Evolutionary conservation across 179 eudicot species (phyloP), one percentile per base, ranked within the genome.

Genomic region (Silene coronaria): DNA sequence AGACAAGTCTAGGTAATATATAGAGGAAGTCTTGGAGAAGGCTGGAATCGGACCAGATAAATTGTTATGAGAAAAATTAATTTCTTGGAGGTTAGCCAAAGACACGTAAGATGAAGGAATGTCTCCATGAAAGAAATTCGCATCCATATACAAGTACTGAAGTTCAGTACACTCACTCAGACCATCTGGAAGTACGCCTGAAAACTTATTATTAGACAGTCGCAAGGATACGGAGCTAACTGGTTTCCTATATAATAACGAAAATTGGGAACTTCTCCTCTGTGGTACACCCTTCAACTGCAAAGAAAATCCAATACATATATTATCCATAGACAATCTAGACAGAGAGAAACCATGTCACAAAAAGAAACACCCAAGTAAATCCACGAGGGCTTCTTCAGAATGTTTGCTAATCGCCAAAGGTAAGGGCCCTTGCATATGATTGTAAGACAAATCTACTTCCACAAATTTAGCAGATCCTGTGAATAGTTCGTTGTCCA

Each of bases 21-120:
- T 4, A 0, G 75, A 62, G 0, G 74, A 3, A 61, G 74, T 51
- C 13, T 12, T 36, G 1, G 72, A 30, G 27, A 67, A 81, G 14
- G 26, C 53, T 0, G 78, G 81, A 62, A 81, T 74, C 10, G 59
- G 45, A 12, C 81, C 73, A 6, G 78, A 72, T 2, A 80, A 69
- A 3, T 48, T 62, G 32, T 63, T 81, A 2, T 21, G 45, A 51
- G 84, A 81, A 16, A 81, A 19, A 69, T 74, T 11, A 5, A 74
- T 14, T 22, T 36, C 16, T 6, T 26, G 38, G 14, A 78, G 55
- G 36, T 73, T 53, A 1, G 7, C 51, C 36, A 81, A 32, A 38
- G 76, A 24, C n/a, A 19, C 21, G 1, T 70, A 75, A 2, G 79
- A 62, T 32, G 32, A 65, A 74, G 81, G 79, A 34, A 81, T 57